Base-by-base conservation (phyloP, 2,329 filamentous ascomycete species). In the Fusarium robinianum region DNA sequence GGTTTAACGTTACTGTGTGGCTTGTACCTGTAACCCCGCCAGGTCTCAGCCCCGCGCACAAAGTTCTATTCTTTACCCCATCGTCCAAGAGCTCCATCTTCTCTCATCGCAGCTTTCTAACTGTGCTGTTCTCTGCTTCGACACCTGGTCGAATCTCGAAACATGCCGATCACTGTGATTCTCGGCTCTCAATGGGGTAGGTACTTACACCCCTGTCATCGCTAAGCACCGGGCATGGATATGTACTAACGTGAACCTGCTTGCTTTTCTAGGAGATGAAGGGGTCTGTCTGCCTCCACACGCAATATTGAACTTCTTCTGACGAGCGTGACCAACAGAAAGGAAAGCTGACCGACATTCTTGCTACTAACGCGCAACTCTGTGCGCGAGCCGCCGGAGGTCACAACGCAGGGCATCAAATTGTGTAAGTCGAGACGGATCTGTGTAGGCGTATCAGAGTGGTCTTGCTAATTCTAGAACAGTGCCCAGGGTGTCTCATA, bases 361-460 rank as follows among this genome's bases (percentile, higher is more conserved):
- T 48, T 5, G 39, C 45, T n/a, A 29, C 45, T 3, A 25, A 48
- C 6, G 30, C 40, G 14, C 24, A 37, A n/a, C 39, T 48, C 14
- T 39, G 19, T 16, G 33, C 37, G 5, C 38, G 44, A 21, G 44
- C 44, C 23, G 44, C 38, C 19, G 44, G 49, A 1, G 49, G 49
- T 8, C 44, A 51, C 35, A 48, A 49, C 17, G 46, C 49, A 3
- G 52, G 50, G 3, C 49, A 55, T 14, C 43, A 41, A 2, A 44
- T 46, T 17, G 18, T 41, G 45, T 52, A 37, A 46, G 45, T 49
- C 14, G 2, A 27, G 8, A 11, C 7, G 5, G n/a, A 12, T 18
- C 11, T 23, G 16, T 25, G 11, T 19, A n/a, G 16, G 5, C 12
- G 12, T 8, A 14, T n/a, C 11, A n/a, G n/a, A 6, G 2, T 19